A percentile compares a stretch with the other conserved stretches of the same genome.
Evolutionary conservation across 352 stramenopile genomes (phyloP).

Genomic region (Globisporangium spiculum): DNA sequence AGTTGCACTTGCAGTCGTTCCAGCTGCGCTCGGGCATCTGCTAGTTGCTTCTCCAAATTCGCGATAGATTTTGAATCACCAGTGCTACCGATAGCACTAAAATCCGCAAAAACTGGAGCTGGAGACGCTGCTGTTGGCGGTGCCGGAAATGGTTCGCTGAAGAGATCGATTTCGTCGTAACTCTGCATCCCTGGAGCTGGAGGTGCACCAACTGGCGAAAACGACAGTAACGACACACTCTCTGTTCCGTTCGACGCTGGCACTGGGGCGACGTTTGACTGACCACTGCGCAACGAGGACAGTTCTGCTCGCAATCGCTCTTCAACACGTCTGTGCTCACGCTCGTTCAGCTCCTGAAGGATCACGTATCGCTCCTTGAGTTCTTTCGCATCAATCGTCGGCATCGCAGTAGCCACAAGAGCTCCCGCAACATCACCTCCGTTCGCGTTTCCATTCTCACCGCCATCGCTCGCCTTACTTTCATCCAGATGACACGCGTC

Average conservation of each 20-base stretch:
- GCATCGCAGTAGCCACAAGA: neutral
- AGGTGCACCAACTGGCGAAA: constrained; percentile 31
- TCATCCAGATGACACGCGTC: constrained; percentile 38
- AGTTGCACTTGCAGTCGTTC: constrained; percentile 22
- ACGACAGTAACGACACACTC: constrained; percentile 39
- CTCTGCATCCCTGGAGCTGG: constrained; percentile 18
- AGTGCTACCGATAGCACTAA: neutral
- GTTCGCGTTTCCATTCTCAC: constrained; percentile 6
- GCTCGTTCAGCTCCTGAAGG: constrained; percentile 37
- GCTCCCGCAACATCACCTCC: constrained; percentile 9
- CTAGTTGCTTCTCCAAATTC: constrained; percentile 10
- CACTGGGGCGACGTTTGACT: constrained; percentile 13
- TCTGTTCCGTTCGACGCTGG: constrained; percentile 3
- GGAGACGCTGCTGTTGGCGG: neutral
- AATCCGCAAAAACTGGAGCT: neutral
- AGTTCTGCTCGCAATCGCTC: constrained; percentile 17
- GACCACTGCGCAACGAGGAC: constrained; percentile 13
- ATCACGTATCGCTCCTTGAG: constrained; percentile 54
- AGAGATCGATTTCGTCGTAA: constrained; percentile 63
- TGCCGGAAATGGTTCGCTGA: constrained; percentile 22
- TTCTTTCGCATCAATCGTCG: constrained; percentile 42
- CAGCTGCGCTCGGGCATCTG: constrained; percentile 15
- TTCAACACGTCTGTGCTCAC: constrained; percentile 26
- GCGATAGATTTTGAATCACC: constrained; percentile 2
- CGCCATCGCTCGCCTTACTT: constrained; percentile 7